phyloP scores from a whole-genome alignment of 176 grass and related monocot genomes.

The Musa troglodytarum region DNA sequence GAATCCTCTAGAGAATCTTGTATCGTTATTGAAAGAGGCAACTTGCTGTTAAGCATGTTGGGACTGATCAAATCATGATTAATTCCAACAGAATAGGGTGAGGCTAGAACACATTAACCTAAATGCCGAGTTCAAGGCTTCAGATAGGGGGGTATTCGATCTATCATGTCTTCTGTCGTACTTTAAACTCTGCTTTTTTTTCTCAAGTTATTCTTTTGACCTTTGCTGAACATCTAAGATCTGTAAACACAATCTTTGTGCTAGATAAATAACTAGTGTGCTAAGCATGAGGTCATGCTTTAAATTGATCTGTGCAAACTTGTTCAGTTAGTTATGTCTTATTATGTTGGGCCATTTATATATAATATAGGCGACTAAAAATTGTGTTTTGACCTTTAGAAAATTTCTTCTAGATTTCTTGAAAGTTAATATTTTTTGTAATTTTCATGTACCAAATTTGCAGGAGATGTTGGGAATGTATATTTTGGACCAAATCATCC shows the following conservation, averaged over 20 bases:
- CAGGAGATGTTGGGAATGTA: slow-evolving; percentile 92
- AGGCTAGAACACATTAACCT: too few relatives aligned
- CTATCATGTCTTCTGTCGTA: too few relatives aligned
- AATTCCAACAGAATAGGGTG: too few relatives aligned
- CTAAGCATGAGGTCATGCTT: not conserved
- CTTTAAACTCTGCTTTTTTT: too few relatives aligned
- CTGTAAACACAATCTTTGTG: not conserved
- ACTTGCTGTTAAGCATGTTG: too few relatives aligned
- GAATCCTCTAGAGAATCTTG: too few relatives aligned
- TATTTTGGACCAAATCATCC: slow-evolving; percentile 99
- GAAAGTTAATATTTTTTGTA: not conserved
- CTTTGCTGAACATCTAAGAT: not conserved
- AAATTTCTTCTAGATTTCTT: not conserved
- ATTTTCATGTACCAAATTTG: slow-evolving; percentile 23
- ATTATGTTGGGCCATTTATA: not conserved
- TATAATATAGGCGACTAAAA: not conserved
- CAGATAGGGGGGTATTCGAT: too few relatives aligned
- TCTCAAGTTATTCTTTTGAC: not conserved
- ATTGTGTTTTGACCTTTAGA: not conserved
- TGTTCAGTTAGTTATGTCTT: not conserved
- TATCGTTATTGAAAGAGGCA: too few relatives aligned
- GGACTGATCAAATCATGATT: too few relatives aligned
- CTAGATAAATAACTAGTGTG: too few relatives aligned
- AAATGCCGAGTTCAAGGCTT: too few relatives aligned
- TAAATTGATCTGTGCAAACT: not conserved